A percentile compares a stretch with the other conserved stretches of the same genome.
phyloP scores from a whole-genome alignment of 805 yeast genomes.

The Cyberlindnera xishuangbannaensis region DNA sequence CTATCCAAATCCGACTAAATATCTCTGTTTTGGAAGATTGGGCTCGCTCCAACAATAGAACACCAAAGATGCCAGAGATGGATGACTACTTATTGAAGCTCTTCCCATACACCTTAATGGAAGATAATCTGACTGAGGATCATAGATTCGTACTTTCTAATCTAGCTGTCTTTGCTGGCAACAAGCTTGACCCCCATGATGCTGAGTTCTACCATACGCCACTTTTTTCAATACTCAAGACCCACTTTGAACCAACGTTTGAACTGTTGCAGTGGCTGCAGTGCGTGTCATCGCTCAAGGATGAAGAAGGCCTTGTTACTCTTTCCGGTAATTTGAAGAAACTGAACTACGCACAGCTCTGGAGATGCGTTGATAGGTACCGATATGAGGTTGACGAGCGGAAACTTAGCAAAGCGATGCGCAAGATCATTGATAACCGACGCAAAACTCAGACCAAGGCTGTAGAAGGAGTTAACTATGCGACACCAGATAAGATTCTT shows the following conservation, averaged over 20 bases:
- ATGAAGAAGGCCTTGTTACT: conserved; percentile 54
- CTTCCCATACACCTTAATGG: conserved; percentile 32
- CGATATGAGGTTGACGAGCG: conserved; percentile 79
- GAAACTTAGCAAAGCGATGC: conserved; percentile 42
- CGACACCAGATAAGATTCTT: conserved; percentile 22
- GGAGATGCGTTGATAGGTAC: conserved; percentile 68
- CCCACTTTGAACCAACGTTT: conserved; percentile 64
- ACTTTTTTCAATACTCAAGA: conserved; percentile 56
- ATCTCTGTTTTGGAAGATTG: conserved; percentile 88
- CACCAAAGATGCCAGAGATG: conserved; percentile 29
- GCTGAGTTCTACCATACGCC: conserved; percentile 59
- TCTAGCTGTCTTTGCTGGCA: conserved; percentile 13
- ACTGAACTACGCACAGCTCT: conserved; percentile 64
- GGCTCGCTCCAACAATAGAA: conserved; percentile 47
- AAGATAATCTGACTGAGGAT: conserved; percentile 19
- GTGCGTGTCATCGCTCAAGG: conserved; percentile 65
- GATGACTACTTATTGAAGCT: conserved; percentile 33
- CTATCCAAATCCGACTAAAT: conserved; percentile 85
- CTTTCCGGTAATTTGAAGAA: conserved; percentile 47
- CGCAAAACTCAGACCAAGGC: conserved; percentile 10
- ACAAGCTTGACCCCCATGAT: conserved; percentile 37
- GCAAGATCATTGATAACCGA: conserved; percentile 10
- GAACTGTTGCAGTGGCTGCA: conserved; percentile 90
- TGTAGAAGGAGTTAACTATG: conserved; percentile 15
- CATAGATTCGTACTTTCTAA: conserved; percentile 3